Conservation (phyloP, 2,329 filamentous ascomycete genomes). For the Epichloe bromicola region DNA sequence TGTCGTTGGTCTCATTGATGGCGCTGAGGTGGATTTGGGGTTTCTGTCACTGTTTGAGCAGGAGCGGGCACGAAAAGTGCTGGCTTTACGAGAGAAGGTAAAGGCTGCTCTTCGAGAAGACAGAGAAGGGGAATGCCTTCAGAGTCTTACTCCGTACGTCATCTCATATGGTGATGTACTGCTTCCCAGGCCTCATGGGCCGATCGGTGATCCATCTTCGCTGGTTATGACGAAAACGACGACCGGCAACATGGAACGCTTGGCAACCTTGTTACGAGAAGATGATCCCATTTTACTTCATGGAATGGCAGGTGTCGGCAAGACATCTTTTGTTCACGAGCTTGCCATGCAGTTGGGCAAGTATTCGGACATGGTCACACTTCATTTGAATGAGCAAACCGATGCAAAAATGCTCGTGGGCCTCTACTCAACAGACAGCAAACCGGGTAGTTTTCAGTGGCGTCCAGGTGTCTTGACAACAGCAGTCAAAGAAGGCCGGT, state of each 20-base stretch:
- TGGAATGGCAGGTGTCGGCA: conserved; percentile 76
- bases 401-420: conserved; percentile 94
- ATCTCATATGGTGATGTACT: conserved; percentile 53
- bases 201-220: conserved; percentile 29
- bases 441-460: conserved; percentile 85
- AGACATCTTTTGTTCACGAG: conserved; percentile 76
- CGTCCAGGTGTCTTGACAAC: conserved; percentile 84
- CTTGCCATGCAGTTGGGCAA: conserved; percentile 69
- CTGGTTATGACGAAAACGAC: conserved; percentile 65
- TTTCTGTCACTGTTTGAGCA: conserved; percentile 53
- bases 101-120: conserved; percentile 11
- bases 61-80: conserved; percentile 33
- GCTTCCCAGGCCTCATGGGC: conserved; percentile 48
- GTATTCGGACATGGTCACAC: conserved; percentile 71
- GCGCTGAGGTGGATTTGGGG: conserved; percentile 60
- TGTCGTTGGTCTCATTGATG: conserved; percentile 63
- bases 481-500: conserved; percentile 84
- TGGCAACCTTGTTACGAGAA: conserved; percentile 55
- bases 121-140: conserved; percentile 11
- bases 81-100: conserved; percentile 27
- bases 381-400: conserved; percentile 95
- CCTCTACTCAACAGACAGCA: conserved; percentile 79
- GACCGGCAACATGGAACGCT: conserved; percentile 51
- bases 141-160: conserved; percentile 45
- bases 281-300: conserved; percentile 65